Percentiles rank a stretch among this genome's conserved stretches.
Conservation (phyloP, 257 asterid species). For the Echites panduratus region DNA sequence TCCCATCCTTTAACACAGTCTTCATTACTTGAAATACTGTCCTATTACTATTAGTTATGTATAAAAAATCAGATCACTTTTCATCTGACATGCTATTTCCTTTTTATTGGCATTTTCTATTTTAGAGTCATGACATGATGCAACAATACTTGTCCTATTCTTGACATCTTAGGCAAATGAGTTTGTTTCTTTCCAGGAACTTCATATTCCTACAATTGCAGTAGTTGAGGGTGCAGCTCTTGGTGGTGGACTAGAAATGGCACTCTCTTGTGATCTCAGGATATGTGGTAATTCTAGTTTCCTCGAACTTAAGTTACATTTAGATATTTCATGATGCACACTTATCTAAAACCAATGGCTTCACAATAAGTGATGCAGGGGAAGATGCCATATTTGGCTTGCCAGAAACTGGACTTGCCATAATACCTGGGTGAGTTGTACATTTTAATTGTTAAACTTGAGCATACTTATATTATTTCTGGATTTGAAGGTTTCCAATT, state of each 20-base stretch:
- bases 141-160: neutral
- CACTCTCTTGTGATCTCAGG: constrained; percentile 91
- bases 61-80: neutral
- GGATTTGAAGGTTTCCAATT: neutral
- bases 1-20: neutral
- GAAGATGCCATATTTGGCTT: constrained; percentile 78
- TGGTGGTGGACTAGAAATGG: constrained; percentile 98
- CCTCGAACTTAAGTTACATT: neutral
- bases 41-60: neutral
- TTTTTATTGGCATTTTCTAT: neutral
- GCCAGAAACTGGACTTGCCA: constrained; percentile 97
- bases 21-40: neutral
- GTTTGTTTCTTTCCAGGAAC: constrained; percentile 39
- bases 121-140: constrained; percentile 6
- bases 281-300: constrained; percentile 57
- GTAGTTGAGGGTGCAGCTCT: constrained; percentile 87
- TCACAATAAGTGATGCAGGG: constrained; percentile 37
- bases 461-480: neutral
- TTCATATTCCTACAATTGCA: constrained; percentile 80
- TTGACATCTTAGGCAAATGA: constrained; percentile 10
- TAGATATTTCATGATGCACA: neutral
- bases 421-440: constrained; percentile 78
- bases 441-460: neutral
- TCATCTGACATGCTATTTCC: neutral
- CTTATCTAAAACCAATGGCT: constrained; percentile 16